Evolutionary conservation across 2,329 filamentous ascomycete species (phyloP), one percentile per base, ranked within the genome.

Genomic region (Oidium heveae): DNA sequence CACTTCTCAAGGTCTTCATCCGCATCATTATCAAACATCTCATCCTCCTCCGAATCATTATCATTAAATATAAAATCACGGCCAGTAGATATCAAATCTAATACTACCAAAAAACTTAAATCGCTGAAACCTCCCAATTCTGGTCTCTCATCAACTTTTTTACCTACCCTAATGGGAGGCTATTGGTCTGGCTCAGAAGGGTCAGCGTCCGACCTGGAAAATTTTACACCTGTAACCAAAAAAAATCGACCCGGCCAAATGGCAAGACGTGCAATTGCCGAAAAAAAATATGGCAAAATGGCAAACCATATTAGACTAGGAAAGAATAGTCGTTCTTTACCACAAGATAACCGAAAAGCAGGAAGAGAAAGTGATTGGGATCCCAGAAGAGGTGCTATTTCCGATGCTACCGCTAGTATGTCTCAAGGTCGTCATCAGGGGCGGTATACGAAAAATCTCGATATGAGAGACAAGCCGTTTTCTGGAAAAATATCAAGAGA

Each of bases 221-320:
- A 71, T 41, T 65, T 72, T 1, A 75, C 74, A 6, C 71, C 71
- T 4, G 66, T 71, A 0, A 67, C 72, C 0, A 77, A 77, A 61
- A 88, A 87, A 67, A 88, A 89, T 62, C 74, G 83, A 22, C 73
- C 78, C 50, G 85, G 85, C 3, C 85, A 93, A 67, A 75, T 79
- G 46, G 83, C 82, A n/a, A 76, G 85, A 9, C 82, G 84, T 63
- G 76, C 79, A 24, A 82, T 91, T 56, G 84, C 79, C 71, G 84
- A 89, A 69, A 81, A 85, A 69, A 89, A 88, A 64, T 89, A 74
- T 65, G 84, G 84, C 52, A 71, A 73, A 15, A 73, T 75, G 58
- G 86, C 85, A 1, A 66, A 66, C 46, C 64, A 66, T 56, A 62
- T 66, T 20, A 60, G 61, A 47, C 57, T 56, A 4, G 64, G 63